phyloP scores from a whole-genome alignment of 306 rosid genomes.

The Corylus heterophylla region DNA sequence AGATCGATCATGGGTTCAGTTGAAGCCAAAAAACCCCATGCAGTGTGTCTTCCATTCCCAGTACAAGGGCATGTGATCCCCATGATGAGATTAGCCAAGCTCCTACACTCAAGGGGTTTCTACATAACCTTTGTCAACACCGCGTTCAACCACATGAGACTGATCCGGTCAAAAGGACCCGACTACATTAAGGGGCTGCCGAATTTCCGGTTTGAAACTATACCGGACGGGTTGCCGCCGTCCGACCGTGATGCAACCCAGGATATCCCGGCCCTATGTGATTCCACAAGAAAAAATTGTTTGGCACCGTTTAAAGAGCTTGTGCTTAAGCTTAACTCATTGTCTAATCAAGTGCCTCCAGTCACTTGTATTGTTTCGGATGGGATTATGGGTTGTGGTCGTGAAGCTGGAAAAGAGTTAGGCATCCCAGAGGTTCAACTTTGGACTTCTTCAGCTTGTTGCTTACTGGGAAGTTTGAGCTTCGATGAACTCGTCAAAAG shows the following conservation, averaged over 20 bases:
- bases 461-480: conserved; percentile 32
- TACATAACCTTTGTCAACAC: conserved; percentile 37
- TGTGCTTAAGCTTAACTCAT: conserved; percentile 21
- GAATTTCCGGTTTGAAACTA: conserved; percentile 29
- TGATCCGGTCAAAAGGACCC: conserved; percentile 20
- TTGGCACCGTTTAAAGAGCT: conserved; percentile 30
- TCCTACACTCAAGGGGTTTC: conserved; percentile 31
- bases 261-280: conserved; percentile 22
- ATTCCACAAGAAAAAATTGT: conserved; percentile 26
- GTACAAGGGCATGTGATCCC: conserved; percentile 40
- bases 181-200: neutral
- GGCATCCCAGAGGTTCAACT: conserved; percentile 34
- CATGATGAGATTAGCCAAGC: conserved; percentile 30
- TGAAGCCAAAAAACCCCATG: conserved; percentile 30
- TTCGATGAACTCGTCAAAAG: conserved; percentile 27
- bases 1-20: neutral
- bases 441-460: conserved; percentile 45
- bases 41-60: conserved; percentile 34
- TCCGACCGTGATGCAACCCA: conserved; percentile 19
- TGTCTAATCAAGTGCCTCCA: conserved; percentile 10
- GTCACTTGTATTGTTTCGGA: conserved; percentile 35
- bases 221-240: conserved; percentile 31
- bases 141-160: conserved; percentile 9
- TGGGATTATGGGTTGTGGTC: conserved; percentile 33
- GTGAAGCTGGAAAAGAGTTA: conserved; percentile 29